These are phyloP conservation scores for Fagopyrum esculentum DNA, from an alignment of 148 eudicot species.

Conservation along the genomic window DNA sequence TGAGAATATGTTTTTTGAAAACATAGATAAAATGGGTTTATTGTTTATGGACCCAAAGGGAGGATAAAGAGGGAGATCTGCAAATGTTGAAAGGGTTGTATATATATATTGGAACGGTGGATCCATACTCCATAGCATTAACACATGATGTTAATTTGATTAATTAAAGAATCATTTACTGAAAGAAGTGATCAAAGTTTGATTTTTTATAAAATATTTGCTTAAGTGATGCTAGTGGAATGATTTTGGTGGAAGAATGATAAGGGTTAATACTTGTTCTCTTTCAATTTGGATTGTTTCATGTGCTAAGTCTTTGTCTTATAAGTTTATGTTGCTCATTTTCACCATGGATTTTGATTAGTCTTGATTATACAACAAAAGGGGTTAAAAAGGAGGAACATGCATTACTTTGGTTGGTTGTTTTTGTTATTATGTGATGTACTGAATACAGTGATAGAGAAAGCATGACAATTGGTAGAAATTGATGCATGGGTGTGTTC, in stretches of 20 bases:
- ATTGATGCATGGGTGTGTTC: neutral
- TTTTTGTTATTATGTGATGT: neutral
- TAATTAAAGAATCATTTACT: neutral
- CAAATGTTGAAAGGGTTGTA: neutral
- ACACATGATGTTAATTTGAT: neutral
- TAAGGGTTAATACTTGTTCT: neutral
- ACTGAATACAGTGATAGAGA: neutral
- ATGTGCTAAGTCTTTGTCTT: neutral
- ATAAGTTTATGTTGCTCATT: neutral
- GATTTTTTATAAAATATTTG: slow-evolving; percentile 7
- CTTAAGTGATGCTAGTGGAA: slow-evolving; percentile 1
- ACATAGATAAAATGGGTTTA: neutral
- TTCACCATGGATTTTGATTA: neutral
- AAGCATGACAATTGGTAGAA: neutral
- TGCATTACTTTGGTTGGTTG: neutral
- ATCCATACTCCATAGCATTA: neutral
- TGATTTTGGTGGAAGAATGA: neutral
- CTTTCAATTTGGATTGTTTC: neutral
- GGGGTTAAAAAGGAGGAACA: neutral
- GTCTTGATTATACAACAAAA: neutral
- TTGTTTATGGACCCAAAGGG: neutral
- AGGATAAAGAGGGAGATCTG: slow-evolving; percentile 6
- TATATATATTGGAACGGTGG: neutral
- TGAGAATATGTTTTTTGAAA: neutral
- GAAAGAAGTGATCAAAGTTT: slow-evolving; percentile 5